Percentiles rank a stretch among this genome's conserved stretches.
phyloP scores from a whole-genome alignment of 2,329 filamentous ascomycete species.

The Ophiocordyceps australis region DNA sequence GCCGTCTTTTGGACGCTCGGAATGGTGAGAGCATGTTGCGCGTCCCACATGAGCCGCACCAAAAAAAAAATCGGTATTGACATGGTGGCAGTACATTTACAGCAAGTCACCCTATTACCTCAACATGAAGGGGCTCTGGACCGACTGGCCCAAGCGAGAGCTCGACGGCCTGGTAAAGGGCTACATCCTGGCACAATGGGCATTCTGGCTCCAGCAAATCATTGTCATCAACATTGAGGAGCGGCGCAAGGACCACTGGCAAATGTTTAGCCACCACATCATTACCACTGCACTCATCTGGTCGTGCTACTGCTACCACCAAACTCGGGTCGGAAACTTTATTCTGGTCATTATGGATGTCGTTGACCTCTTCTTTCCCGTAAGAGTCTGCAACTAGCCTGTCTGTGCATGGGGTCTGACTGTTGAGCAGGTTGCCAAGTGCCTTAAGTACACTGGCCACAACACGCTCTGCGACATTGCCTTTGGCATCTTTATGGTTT shows the following conservation, averaged over 20 bases:
- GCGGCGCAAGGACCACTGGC: slow-evolving; percentile 81
- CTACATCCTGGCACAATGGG: slow-evolving; percentile 80
- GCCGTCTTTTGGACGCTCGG: slow-evolving; percentile 66
- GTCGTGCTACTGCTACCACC: slow-evolving; percentile 70
- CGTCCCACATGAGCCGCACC: not conserved
- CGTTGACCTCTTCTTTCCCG: slow-evolving; percentile 74
- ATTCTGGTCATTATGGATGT: slow-evolving; percentile 89
- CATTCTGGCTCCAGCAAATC: slow-evolving; percentile 90
- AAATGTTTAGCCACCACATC: slow-evolving; percentile 92
- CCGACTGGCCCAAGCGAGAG: slow-evolving; percentile 65
- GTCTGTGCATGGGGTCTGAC: not conserved
- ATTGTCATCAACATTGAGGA: slow-evolving; percentile 90
- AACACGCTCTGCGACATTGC: slow-evolving; percentile 59
- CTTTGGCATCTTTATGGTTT: slow-evolving; percentile 72
- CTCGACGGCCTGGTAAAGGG: slow-evolving; percentile 60
- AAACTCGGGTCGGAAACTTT: slow-evolving; percentile 73
- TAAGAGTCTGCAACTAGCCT: slow-evolving; percentile 29
- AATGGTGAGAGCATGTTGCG: slow-evolving; percentile 41
- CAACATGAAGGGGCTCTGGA: slow-evolving; percentile 65
- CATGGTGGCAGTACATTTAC: slow-evolving; percentile 55
- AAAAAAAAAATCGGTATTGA: no score
- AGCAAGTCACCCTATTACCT: slow-evolving; percentile 61
- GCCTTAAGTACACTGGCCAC: slow-evolving; percentile 76
- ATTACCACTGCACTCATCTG: slow-evolving; percentile 71
- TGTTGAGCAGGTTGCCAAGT: slow-evolving; percentile 56